Conservation (phyloP, 2,329 filamentous ascomycete species). For the Diplodia seriata region DNA sequence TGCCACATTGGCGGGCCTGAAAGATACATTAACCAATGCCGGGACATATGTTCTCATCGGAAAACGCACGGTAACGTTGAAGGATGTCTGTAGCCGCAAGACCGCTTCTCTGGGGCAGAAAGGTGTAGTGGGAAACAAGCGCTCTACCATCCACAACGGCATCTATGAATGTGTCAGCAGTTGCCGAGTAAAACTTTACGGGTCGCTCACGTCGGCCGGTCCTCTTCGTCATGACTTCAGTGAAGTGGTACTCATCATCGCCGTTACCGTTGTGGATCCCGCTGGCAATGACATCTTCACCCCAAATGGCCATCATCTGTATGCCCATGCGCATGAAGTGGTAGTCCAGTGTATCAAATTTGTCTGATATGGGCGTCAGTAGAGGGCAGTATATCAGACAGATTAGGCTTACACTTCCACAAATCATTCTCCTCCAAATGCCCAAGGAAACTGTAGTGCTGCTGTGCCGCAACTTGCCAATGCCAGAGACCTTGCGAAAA, state of each 20-base stretch:
- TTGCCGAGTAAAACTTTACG: too few relatives aligned
- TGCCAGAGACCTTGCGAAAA: slow-evolving; percentile 54
- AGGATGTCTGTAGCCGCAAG: slow-evolving; percentile 62
- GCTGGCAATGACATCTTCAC: slow-evolving; percentile 55
- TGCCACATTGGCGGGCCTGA: too few relatives aligned
- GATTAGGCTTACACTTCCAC: slow-evolving; percentile 29
- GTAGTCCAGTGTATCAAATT: slow-evolving; percentile 53
- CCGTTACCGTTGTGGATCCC: slow-evolving; percentile 55
- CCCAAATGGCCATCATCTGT: slow-evolving; percentile 62
- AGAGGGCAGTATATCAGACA: too few relatives aligned
- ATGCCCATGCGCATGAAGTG: slow-evolving; percentile 60
- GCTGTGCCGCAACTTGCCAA: slow-evolving; percentile 59
- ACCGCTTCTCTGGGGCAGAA: slow-evolving; percentile 49
- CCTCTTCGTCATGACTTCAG: slow-evolving; percentile 48
- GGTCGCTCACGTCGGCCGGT: slow-evolving; percentile 46
- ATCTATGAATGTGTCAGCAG: slow-evolving; percentile 15
- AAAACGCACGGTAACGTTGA: slow-evolving; percentile 60
- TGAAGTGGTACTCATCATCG: slow-evolving; percentile 57
- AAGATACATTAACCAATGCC: too few relatives aligned
- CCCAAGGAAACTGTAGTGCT: slow-evolving; percentile 51
- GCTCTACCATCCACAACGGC: slow-evolving; percentile 63
- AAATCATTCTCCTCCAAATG: slow-evolving; percentile 37
- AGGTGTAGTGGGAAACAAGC: slow-evolving; percentile 62
- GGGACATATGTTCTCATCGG: slow-evolving; percentile 59
- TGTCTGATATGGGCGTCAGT: slow-evolving; percentile 21